phyloP scores from a whole-genome alignment of 225 moss, liverwort and hornwort species.

The Bryum argenteum region DNA sequence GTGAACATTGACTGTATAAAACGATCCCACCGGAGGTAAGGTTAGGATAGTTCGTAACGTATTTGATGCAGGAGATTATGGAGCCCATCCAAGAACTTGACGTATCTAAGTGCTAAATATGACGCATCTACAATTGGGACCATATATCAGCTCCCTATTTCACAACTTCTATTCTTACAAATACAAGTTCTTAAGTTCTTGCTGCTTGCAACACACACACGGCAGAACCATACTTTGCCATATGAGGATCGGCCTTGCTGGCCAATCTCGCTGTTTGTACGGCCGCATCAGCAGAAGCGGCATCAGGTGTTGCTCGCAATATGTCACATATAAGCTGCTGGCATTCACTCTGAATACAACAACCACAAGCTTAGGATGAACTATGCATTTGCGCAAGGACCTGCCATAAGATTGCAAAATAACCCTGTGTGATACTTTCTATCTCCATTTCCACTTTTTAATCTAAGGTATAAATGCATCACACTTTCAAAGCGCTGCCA shows the following conservation, averaged over 20 bases:
- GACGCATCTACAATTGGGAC: constrained; percentile 5
- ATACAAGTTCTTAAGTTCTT: constrained; percentile 16
- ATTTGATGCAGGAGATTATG: neutral
- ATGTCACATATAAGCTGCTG: constrained; percentile 99
- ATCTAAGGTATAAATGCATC: constrained; percentile 17
- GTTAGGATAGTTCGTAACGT: too few species aligned
- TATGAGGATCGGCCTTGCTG: constrained; percentile 81
- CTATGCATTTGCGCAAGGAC: constrained; percentile 6
- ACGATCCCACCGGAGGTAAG: constrained; percentile 4
- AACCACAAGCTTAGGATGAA: constrained; percentile 29
- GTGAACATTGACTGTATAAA: neutral
- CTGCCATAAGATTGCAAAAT: constrained; percentile 11
- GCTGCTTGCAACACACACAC: constrained; percentile 22
- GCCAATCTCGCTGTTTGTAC: constrained; percentile 97
- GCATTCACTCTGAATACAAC: constrained; percentile 83
- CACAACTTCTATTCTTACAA: constrained; percentile 12
- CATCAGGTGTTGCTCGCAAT: constrained; percentile 96
- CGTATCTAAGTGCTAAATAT: neutral
- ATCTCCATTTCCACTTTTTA: constrained; percentile 1
- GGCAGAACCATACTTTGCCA: constrained; percentile 58
- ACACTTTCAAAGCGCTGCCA: neutral
- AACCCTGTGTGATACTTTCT: neutral
- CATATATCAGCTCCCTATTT: constrained; percentile 15
- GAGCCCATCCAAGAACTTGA: constrained; percentile 20
- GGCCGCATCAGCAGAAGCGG: constrained; percentile 97